A percentile compares a stretch with the other conserved stretches of the same genome.
phyloP scores from a whole-genome alignment of 768 basidiomycete genomes.

The Leccinum barrowsii region DNA sequence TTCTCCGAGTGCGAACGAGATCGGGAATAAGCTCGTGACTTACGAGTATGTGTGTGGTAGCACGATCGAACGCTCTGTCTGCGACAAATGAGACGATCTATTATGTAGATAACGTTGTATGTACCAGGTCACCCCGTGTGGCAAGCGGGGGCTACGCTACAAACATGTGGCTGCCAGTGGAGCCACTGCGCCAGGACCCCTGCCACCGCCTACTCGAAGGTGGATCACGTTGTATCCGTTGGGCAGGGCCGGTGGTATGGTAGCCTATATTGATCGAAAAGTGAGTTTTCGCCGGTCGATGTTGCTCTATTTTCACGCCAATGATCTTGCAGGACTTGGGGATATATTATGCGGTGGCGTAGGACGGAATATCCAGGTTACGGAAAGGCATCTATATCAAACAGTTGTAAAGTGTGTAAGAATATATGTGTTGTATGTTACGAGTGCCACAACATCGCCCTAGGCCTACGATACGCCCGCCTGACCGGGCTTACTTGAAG shows the following conservation, averaged over 20 bases:
- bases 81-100: neutral
- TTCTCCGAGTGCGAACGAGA: conserved; percentile 62
- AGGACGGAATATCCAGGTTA: neutral
- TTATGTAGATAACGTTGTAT: no score
- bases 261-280: conserved; percentile 56
- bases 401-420: neutral
- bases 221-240: no score
- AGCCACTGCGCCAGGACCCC: no score
- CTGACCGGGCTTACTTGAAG: conserved; percentile 50
- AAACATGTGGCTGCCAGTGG: no score
- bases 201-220: no score
- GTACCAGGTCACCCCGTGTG: no score
- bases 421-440: neutral
- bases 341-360: neutral
- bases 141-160: no score
- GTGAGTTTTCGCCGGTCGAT: conserved; percentile 28
- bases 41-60: conserved; percentile 59
- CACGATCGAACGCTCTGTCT: neutral
- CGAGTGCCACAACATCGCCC: neutral
- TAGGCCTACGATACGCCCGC: neutral
- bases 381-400: neutral
- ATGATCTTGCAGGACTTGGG: conserved; percentile 13
- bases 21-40: conserved; percentile 67
- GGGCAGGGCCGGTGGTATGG: no score
- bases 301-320: neutral